Evolutionary conservation across 1,284 basidiomycete species (phyloP), one percentile per base, ranked within the genome.

Genomic region (Lentinula novae-zelandiae): DNA sequence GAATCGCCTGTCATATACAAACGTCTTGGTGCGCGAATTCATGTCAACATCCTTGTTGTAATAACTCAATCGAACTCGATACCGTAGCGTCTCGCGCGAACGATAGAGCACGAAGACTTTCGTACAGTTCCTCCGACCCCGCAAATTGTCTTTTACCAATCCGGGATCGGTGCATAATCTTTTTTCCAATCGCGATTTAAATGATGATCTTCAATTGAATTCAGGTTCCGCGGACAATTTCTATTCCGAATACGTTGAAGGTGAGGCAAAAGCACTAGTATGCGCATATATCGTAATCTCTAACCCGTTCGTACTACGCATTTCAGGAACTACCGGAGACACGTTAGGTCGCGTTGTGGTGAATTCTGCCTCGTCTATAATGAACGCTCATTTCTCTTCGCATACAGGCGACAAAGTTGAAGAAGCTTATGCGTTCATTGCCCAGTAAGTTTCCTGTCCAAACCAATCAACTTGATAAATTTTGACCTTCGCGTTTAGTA

Each of bases 381-480:
- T 38, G 12, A 13, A 2, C 6, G 15, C 36, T 44, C 20, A 54
- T 31, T 15, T 10, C 4, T 15, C 12, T 27, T 38, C 2, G 3
- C 63, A 55, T 56, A 3, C 57, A 89, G 87, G 73, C 42, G 83
- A 84, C 57, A 89, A 89, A 67, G 85, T 90, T 3, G 84, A 89
- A 70, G 86, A 89, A 64, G 86, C 84, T 27, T 90, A 89, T 71
- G 84, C 80, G 9, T 90, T 90, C 69, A 85, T 90, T 66, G 80
- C 88, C 12, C 86, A 89, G 87, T 88, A 67, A 70, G 86, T 73
- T 22, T 13, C 52, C 49, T 27, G 13, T 31, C 53, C 57, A 39
- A n/a, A 6, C 15, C 5, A 20, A 39, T n/a, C 27, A 7, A 52
- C 40, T 8, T n/a, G 13, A 44, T 36, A n/a, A 22, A 27, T 40